These are phyloP conservation scores for Hypomyces rosellus DNA, from an alignment of 2,329 filamentous ascomycete genomes.

Conservation along the genomic window DNA sequence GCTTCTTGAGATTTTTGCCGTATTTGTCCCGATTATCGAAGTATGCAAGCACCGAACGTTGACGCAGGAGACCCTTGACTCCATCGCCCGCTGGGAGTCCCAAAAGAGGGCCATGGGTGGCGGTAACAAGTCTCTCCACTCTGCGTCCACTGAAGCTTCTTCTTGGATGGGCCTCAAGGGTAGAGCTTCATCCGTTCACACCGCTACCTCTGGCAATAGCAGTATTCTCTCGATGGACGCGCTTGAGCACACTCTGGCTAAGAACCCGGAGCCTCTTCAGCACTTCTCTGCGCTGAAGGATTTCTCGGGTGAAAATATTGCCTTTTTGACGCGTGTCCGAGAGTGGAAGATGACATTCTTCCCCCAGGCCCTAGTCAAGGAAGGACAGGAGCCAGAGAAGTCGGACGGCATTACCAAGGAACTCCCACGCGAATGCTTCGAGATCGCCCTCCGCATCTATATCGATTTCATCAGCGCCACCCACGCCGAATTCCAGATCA, in stretches of 20 bases:
- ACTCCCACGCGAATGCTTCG: conserved; percentile 46
- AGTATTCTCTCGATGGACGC: conserved; percentile 53
- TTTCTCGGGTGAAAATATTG: conserved; percentile 63
- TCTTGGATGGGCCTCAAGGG: conserved; percentile 32
- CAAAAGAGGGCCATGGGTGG: conserved; percentile 28
- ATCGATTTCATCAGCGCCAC: conserved; percentile 53
- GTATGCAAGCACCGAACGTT: conserved; percentile 41
- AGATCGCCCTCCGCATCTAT: conserved; percentile 54
- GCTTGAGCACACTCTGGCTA: conserved; percentile 51
- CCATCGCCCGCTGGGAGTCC: conserved; percentile 43
- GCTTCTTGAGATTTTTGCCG: conserved; percentile 56
- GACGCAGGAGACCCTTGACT: conserved; percentile 41
- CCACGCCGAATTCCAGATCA: conserved; percentile 61
- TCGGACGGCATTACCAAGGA: conserved; percentile 21
- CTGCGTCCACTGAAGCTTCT: conserved; percentile 27
- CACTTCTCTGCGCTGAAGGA: conserved; percentile 57
- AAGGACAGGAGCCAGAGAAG: conserved; percentile 18
- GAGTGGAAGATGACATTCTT: conserved; percentile 31
- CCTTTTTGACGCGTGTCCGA: conserved; percentile 53
- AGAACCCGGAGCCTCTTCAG: conserved; percentile 51
- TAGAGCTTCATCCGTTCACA: conserved; percentile 27
- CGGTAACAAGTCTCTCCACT: conserved; percentile 27
- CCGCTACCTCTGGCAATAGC: conserved; percentile 25
- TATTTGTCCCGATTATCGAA: conserved; percentile 58
- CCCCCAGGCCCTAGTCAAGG: conserved; percentile 7